phyloP scores from a whole-genome alignment of 1,139 yeast genomes.

The Saccharomyces pastorianus region DNA sequence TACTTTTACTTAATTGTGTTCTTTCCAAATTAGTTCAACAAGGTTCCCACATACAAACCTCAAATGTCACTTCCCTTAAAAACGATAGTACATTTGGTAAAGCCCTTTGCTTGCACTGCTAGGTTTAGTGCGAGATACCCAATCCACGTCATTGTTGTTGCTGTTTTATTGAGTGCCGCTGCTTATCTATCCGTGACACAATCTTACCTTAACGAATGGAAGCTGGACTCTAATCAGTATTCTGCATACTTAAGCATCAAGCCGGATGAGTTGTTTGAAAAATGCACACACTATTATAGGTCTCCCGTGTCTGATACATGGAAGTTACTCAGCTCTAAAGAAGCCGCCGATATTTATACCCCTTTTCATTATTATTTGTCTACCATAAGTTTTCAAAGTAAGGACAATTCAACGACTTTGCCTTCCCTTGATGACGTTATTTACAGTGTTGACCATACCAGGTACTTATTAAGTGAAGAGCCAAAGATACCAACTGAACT shows the following conservation, averaged over 20 bases:
- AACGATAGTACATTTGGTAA: slow-evolving; percentile 14
- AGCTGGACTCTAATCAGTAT: slow-evolving; percentile 17
- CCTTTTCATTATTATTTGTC: slow-evolving; percentile 22
- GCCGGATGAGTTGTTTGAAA: slow-evolving; percentile 16
- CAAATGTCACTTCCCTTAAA: background rate
- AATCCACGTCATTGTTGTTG: slow-evolving; percentile 72
- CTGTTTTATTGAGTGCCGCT: slow-evolving; percentile 68
- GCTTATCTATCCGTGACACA: slow-evolving; percentile 79
- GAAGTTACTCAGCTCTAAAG: slow-evolving; percentile 14
- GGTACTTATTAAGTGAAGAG: background rate
- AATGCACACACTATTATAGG: slow-evolving; percentile 24
- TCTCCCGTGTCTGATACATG: slow-evolving; percentile 15
- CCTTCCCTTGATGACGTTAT: slow-evolving; percentile 37
- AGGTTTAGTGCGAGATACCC: slow-evolving; percentile 72
- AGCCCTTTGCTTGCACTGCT: slow-evolving; percentile 42
- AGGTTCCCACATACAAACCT: background rate
- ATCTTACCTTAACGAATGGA: slow-evolving; percentile 46
- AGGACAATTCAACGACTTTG: slow-evolving; percentile 12
- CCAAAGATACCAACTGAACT: background rate
- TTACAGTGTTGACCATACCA: slow-evolving; percentile 48
- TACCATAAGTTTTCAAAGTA: slow-evolving; percentile 20
- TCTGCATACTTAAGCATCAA: slow-evolving; percentile 13
- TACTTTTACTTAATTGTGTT: background rate
- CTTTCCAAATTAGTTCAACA: background rate
- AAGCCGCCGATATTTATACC: slow-evolving; percentile 12